Base-by-base conservation (phyloP, 2,329 filamentous ascomycete species). In the Paecilomyces variotii region DNA sequence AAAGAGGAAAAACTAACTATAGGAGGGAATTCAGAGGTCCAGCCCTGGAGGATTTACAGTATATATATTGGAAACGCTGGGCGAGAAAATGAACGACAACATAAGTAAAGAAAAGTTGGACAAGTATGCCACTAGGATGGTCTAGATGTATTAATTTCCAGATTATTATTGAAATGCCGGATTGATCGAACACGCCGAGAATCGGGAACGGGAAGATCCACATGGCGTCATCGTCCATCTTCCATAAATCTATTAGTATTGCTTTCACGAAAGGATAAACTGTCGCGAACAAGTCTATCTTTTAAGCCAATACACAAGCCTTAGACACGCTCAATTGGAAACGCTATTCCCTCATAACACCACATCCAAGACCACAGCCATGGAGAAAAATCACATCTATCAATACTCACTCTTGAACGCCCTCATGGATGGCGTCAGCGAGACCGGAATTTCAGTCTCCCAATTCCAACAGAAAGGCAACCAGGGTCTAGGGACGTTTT, bases 401-500 rank as follows among this genome's bases (percentile, higher is more conserved):
- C 76, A 78, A 62, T 79, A 72, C 66, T 76, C 71, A 34, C 65
- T 78, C 3, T 67, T 78, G 55, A 75, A 73, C 57, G 76, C 76
- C 27, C 64, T 79, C 2, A 78, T 79, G 76, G 72, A 73, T 55
- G 77, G 76, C 14, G 69, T 79, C 45, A 76, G 74, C 59, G 75
- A 79, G 62, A 74, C 74, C 52, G 79, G 79, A 35, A 80, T 80
- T 59, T 67, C 76, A 55, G 78, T 76, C 54, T 72, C 77, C 49
- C 73, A 79, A 64, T 74, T 81, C 59, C 68, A 75, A 12, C 66
- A 70, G 49, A 74, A 79, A 63, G 79, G 80, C 55, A 79, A 79
- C 64, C 73, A 80, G 71, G 80, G 79, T 59, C 73, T 82, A 9
- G 79, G 79, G 59, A 78, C 78, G 34, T 80, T 78, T 61, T 65